Percentiles rank a stretch among this genome's conserved stretches.
These are phyloP conservation scores for Penicillium paxilli DNA, from an alignment of 495 filamentous ascomycete genomes.

Conservation along the genomic window DNA sequence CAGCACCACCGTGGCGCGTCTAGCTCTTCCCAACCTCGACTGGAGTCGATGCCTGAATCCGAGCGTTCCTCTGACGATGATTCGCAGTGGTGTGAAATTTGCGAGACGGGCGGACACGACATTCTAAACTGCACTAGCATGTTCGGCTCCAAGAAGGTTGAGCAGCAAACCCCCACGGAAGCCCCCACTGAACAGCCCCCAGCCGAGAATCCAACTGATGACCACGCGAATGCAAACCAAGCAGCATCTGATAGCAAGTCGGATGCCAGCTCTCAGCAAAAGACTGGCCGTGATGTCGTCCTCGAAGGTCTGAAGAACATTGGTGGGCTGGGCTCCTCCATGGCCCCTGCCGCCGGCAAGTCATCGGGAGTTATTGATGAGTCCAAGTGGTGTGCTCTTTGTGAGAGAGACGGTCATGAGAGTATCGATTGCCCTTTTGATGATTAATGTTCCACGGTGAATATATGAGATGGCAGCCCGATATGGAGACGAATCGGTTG, in stretches of 20 bases:
- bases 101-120: constrained; percentile 90
- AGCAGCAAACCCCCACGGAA: constrained; percentile 13
- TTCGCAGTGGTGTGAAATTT: constrained; percentile 92
- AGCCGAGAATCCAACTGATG: constrained; percentile 17
- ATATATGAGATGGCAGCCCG: constrained; percentile 5
- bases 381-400: constrained; percentile 94
- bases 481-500: constrained; percentile 3
- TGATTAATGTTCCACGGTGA: constrained; percentile 58
- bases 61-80: constrained; percentile 73
- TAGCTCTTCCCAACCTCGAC: constrained; percentile 33
- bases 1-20: constrained; percentile 34
- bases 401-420: constrained; percentile 93
- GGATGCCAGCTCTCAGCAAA: constrained; percentile 25
- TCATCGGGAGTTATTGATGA: constrained; percentile 75
- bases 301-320: constrained; percentile 68
- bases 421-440: constrained; percentile 95
- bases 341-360: constrained; percentile 69
- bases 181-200: constrained; percentile 15
- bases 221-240: constrained; percentile 14
- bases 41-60: constrained; percentile 67
- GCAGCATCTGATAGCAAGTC: constrained; percentile 12
- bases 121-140: constrained; percentile 91
- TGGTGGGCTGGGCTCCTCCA: constrained; percentile 34
- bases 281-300: constrained; percentile 54
- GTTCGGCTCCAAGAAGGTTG: constrained; percentile 53